Conservation (phyloP, 164 flowering plant genomes). For the Nelumbo lutea region DNA sequence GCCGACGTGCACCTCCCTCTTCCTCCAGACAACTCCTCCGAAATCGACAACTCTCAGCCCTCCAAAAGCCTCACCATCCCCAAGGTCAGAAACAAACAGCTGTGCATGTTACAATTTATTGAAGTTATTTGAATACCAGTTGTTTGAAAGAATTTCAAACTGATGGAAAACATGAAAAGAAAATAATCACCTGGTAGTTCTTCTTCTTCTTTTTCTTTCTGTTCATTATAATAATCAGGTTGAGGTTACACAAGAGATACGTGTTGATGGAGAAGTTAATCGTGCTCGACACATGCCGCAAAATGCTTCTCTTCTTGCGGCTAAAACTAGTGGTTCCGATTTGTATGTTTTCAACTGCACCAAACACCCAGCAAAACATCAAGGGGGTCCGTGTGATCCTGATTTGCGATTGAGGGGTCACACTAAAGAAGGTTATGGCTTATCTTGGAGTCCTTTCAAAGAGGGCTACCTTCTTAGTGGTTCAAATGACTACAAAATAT, state of each 20-base stretch:
- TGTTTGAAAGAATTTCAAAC: slow-evolving; percentile 33
- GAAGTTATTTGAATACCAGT: not conserved
- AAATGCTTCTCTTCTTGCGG: slow-evolving; percentile 60
- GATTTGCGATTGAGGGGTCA: slow-evolving; percentile 82
- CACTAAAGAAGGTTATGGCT: slow-evolving; percentile 82
- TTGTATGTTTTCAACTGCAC: slow-evolving; percentile 63
- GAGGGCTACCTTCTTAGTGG: slow-evolving; percentile 83
- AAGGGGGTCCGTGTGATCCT: slow-evolving; percentile 47
- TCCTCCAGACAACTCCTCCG: slow-evolving; percentile 5
- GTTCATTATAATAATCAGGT: slow-evolving; percentile 33
- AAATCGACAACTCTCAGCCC: not conserved
- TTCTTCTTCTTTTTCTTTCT: not conserved
- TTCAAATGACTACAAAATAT: slow-evolving; percentile 73
- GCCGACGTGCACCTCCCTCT: slow-evolving; percentile 70
- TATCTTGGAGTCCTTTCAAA: slow-evolving; percentile 84
- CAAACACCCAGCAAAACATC: slow-evolving; percentile 35
- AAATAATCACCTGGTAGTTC: not conserved
- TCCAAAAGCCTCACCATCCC: slow-evolving; percentile 23
- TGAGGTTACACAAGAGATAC: slow-evolving; percentile 57
- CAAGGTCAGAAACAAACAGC: slow-evolving; percentile 25
- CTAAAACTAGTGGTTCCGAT: slow-evolving; percentile 69
- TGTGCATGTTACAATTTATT: not conserved
- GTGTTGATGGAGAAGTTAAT: slow-evolving; percentile 86
- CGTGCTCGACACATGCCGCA: slow-evolving; percentile 84
- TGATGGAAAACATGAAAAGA: not conserved